These are phyloP conservation scores for Alopecurus myosuroides DNA, from an alignment of 176 grass and related monocot genomes.

Conservation along the genomic window DNA sequence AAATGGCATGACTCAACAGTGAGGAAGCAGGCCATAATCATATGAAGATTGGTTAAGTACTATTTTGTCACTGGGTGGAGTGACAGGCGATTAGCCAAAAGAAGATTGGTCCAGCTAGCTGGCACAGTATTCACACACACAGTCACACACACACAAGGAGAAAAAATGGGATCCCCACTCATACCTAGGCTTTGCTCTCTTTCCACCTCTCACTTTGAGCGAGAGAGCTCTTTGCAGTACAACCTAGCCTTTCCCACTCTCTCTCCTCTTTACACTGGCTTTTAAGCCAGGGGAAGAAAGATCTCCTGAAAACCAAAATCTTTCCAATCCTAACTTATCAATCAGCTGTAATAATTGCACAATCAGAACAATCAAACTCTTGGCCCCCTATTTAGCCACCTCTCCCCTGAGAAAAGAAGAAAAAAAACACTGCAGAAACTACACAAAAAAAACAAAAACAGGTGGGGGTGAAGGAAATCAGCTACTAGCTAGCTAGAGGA, in stretches of 20 bases:
- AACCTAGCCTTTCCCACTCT: constrained; percentile 17
- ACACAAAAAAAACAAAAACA: constrained; percentile 25
- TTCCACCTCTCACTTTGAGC: constrained; percentile 34
- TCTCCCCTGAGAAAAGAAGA: constrained; percentile 2
- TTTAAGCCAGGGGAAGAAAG: constrained; percentile 42
- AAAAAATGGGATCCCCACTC: constrained; percentile 4
- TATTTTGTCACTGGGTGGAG: constrained; percentile 1
- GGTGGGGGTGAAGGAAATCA: constrained; percentile 19
- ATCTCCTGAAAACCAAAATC: constrained; percentile 54
- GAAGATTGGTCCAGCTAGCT: not conserved
- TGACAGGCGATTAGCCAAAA: constrained; percentile 18
- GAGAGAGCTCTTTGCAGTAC: constrained; percentile 18
- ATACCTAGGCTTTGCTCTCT: not conserved
- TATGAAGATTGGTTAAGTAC: constrained; percentile 12
- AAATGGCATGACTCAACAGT: constrained; percentile 32
- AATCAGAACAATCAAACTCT: constrained; percentile 39
- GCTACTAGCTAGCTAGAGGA: not conserved
- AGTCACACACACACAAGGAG: not conserved
- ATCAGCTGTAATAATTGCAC: constrained; percentile 35
- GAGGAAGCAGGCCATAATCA: not conserved
- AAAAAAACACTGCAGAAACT: constrained; percentile 6
- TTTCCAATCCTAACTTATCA: constrained; percentile 49
- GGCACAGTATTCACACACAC: constrained; percentile 31
- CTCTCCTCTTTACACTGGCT: constrained; percentile 37
- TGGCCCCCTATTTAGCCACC: constrained; percentile 17